Percentiles rank a stretch among this genome's conserved stretches.
Evolutionary conservation across 805 yeast genomes (phyloP).

Genomic region (Debaryomyces prosopidis): DNA sequence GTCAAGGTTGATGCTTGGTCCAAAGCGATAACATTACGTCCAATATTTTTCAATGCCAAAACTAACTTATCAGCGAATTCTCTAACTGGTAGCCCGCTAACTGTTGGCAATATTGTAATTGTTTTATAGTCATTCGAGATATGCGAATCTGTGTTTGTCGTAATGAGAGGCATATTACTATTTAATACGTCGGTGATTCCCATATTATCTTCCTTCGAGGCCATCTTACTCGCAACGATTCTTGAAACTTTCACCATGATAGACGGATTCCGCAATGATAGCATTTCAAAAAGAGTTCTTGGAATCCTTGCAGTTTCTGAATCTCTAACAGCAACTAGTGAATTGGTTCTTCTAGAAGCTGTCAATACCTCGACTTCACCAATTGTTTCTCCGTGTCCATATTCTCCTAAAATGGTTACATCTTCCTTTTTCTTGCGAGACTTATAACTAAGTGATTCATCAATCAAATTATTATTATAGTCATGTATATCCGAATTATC

Average conservation of each 20-base stretch:
- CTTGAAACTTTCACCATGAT: constrained; percentile 88
- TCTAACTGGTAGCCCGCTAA: constrained; percentile 78
- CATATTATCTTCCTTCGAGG: constrained; percentile 14
- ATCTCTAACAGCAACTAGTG: constrained; percentile 85
- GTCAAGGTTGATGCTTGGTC: constrained; percentile 79
- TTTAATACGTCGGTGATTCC: constrained; percentile 4
- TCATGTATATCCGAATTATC: constrained; percentile 8
- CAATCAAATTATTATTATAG: constrained; percentile 17
- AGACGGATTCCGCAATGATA: constrained; percentile 82
- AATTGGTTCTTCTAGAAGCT: constrained; percentile 64
- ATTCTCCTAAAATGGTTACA: constrained; percentile 60
- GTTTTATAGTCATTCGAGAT: constrained; percentile 66
- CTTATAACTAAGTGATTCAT: constrained; percentile 13
- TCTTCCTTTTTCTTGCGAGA: constrained; percentile 17
- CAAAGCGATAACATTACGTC: constrained; percentile 72
- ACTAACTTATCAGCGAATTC: constrained; percentile 79
- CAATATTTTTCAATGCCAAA: constrained; percentile 69
- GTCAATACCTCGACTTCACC: constrained; percentile 95
- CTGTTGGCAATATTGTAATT: constrained; percentile 78
- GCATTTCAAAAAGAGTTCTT: constrained; percentile 79
- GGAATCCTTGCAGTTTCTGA: constrained; percentile 94
- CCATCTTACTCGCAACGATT: constrained; percentile 68
- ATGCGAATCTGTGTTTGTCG: constrained; percentile 30
- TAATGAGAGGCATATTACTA: constrained; percentile 24
- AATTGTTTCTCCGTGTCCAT: constrained; percentile 90